These are phyloP conservation scores for Microbotryum violaceum DNA, from an alignment of 1,284 basidiomycete genomes.

Conservation along the genomic window DNA sequence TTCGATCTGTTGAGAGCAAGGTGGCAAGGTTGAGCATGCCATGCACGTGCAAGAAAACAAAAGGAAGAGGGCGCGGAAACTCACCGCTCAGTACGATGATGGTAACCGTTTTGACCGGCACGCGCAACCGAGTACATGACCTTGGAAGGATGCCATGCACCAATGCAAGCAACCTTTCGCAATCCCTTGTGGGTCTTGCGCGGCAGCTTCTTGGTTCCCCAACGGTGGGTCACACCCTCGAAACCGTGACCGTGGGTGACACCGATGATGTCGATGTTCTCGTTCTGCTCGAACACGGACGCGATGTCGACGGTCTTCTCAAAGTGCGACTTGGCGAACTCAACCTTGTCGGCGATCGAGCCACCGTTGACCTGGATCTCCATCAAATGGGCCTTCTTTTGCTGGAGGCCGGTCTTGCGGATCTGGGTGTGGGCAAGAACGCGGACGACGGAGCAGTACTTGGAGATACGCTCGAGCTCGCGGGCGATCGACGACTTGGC, in stretches of 20 bases:
- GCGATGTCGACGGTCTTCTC: constrained; percentile 90
- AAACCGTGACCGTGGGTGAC: constrained; percentile 99
- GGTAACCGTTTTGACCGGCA: constrained; percentile 96
- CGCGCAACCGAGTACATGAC: constrained; percentile 99
- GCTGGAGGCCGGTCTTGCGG: constrained; percentile 91
- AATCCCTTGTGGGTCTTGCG: constrained; percentile 97
- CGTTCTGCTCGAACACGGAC: constrained; percentile 90
- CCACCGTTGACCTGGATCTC: constrained; percentile 99
- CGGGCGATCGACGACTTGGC: constrained; percentile 78
- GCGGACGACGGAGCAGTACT: constrained; percentile 99
- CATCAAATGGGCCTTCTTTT: constrained; percentile 99
- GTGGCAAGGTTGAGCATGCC: not conserved
- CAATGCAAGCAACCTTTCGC: constrained; percentile 85
- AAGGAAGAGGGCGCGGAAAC: not conserved
- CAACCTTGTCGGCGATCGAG: constrained; percentile 93
- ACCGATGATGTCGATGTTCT: constrained; percentile 93
- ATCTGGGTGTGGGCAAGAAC: constrained; percentile 98
- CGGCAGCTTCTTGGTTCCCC: constrained; percentile 98
- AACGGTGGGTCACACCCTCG: constrained; percentile 95
- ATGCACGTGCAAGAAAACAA: too few species aligned
- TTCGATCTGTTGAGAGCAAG: constrained; percentile 59
- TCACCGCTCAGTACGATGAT: constrained; percentile 71
- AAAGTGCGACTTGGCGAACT: constrained; percentile 89
- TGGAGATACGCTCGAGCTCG: constrained; percentile 98
- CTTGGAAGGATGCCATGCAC: constrained; percentile 58